phyloP scores from a whole-genome alignment of 352 stramenopile genomes.

The Phytophthora vignae region DNA sequence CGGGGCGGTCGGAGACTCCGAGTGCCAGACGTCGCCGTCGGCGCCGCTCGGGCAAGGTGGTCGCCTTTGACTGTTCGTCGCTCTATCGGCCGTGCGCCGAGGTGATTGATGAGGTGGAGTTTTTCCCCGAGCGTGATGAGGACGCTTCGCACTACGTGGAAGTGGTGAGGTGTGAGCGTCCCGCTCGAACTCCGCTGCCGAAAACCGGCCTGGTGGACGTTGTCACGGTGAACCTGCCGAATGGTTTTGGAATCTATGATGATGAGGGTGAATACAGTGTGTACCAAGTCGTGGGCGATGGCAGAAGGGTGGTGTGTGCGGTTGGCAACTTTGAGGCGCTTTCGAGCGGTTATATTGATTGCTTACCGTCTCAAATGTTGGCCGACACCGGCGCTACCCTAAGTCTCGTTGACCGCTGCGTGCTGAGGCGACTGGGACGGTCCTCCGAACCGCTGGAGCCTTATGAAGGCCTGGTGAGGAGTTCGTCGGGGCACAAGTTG shows the following conservation, averaged over 20 bases:
- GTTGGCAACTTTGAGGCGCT: constrained; percentile 5
- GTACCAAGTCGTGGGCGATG: background rate
- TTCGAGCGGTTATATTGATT: constrained; percentile 1
- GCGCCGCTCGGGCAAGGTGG: background rate
- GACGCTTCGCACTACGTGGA: background rate
- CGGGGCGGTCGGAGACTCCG: background rate
- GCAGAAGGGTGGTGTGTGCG: background rate
- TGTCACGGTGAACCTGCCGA: background rate
- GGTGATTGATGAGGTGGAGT: background rate
- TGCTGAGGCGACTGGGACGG: too few species aligned
- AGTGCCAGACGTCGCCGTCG: background rate
- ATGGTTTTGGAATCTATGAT: background rate
- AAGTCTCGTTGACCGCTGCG: background rate
- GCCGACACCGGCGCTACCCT: constrained; percentile 5
- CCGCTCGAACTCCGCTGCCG: background rate
- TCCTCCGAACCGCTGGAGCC: background rate
- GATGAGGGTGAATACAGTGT: too few species aligned
- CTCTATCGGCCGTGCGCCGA: background rate
- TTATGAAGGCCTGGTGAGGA: background rate
- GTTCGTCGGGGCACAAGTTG: background rate
- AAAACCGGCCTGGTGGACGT: background rate
- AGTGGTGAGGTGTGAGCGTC: background rate
- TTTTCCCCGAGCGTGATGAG: background rate
- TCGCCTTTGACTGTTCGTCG: background rate
- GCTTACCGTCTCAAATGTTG: background rate